Conservation (phyloP, 352 stramenopile genomes). For the Aphanomyces euteiches region DNA sequence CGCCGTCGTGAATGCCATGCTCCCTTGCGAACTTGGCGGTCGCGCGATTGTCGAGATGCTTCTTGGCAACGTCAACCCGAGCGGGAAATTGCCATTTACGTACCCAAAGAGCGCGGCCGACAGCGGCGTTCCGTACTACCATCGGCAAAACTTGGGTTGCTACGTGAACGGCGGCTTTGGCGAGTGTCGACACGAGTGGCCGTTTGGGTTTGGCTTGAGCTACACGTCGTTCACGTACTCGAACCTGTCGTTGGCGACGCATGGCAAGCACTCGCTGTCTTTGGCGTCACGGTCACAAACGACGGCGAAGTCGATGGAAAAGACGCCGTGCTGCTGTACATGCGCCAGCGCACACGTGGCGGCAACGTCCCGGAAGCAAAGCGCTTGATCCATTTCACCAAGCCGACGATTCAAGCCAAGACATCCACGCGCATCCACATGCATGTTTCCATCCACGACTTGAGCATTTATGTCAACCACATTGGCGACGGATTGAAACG, state of each 20-base stretch:
- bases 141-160: conserved; percentile 53
- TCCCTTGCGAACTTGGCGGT: conserved; percentile 75
- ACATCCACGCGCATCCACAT: conserved; percentile 34
- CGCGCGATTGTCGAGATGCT: conserved; percentile 67
- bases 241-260: conserved; percentile 42
- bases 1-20: conserved; percentile 66
- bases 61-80: conserved; percentile 65
- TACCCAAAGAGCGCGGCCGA: conserved; percentile 59
- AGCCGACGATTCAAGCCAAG: conserved; percentile 53
- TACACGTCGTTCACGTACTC: conserved; percentile 66
- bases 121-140: conserved; percentile 71
- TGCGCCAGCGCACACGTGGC: conserved; percentile 57
- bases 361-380: conserved; percentile 78
- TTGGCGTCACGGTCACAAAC: conserved; percentile 71
- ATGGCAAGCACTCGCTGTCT: conserved; percentile 37
- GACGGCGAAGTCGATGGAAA: conserved; percentile 52
- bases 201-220: conserved; percentile 64
- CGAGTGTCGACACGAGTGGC: conserved; percentile 56
- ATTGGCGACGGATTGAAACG: neutral
- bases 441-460: neutral
- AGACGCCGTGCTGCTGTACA: conserved; percentile 70
- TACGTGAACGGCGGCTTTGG: conserved; percentile 5
- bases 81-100: conserved; percentile 71
- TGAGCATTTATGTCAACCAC: neutral
- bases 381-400: conserved; percentile 72